A percentile compares a stretch with the other conserved stretches of the same genome.
Evolutionary conservation across 371 early-diverging fungal genomes (phyloP).

Genomic region (Mucor irregularis): DNA sequence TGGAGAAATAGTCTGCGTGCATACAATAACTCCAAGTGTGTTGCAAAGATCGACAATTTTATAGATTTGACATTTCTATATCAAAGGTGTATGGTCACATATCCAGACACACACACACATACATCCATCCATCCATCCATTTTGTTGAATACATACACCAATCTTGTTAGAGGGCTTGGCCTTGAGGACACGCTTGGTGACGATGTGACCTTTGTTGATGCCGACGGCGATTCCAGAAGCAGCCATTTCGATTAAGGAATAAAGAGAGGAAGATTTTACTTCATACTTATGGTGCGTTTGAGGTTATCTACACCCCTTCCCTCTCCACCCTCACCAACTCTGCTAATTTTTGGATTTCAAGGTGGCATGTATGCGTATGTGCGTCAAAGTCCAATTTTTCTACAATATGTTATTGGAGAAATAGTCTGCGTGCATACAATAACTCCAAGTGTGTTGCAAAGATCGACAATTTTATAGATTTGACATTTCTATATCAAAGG

Average conservation of each 20-base stretch:
- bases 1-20: too few relatives aligned
- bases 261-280: constrained; percentile 40
- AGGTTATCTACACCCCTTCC: background rate
- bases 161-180: constrained; percentile 82
- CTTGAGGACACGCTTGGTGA: constrained; percentile 72
- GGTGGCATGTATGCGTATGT: too few relatives aligned
- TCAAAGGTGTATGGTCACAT: background rate
- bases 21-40: background rate
- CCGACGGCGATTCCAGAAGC: constrained; percentile 72
- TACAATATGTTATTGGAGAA: too few relatives aligned
- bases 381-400: too few relatives aligned
- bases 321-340: too few relatives aligned
- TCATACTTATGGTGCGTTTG: background rate
- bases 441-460: background rate
- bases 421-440: too few relatives aligned
- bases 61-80: background rate
- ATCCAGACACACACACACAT: background rate
- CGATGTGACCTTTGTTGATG: constrained; percentile 79
- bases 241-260: constrained; percentile 30
- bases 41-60: background rate
- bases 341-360: too few relatives aligned
- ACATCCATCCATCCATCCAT: constrained; percentile 37
- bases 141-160: constrained; percentile 74
- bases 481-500: background rate
- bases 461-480: background rate